Base-by-base conservation (phyloP, 352 stramenopile species). In the Globisporangium sylvaticum region DNA sequence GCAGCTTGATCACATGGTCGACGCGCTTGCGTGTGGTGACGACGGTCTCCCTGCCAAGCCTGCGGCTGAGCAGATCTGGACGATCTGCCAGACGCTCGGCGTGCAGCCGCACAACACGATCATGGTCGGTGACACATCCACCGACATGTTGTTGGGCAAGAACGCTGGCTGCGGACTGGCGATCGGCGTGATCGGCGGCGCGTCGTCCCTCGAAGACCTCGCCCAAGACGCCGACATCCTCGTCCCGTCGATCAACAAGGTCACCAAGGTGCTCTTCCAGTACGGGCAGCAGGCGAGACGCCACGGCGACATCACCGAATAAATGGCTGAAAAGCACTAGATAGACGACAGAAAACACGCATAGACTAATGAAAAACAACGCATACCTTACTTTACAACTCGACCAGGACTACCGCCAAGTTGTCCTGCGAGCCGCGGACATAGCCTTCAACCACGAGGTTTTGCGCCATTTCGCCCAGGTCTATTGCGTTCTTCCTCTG, bases 381-480 rank as follows among this genome's bases (percentile, higher is more conserved):
- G 1, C 22, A 34, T 24, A 1, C 39, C 34, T 59, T 31, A 8
- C 14, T 54, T 8, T 25, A 48, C 15, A 81, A 59, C 24, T 54
- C 65, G 5, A 88, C 73, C 2, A 89, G 63, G 10, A 92, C 84
- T 18, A 96, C 86, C 31, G 92, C 96, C 68, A 98, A 93, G 66
- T 99, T 99, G 70, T 99, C 96, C 5, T 90, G 89, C 57, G 90
- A 98, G 56, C 96, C 96, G 56, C 94, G 84, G n/a, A 98, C 82
- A 68, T 97, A 98, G 32, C 93, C 90, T 71, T 98, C 93, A 24
- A 93, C 75, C 6, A 95, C 82, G n/a, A 98, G 69, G 20, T 85
- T 63, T 54, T 92, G 73, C 12, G 92, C 90, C 54, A 94, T 75
- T 54, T 82, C 74, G 71, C 96, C 74, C 8, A 98, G 74, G 24